Base-by-base conservation (phyloP, 1,139 yeast genomes). In the Diutina scorzettiae region DNA sequence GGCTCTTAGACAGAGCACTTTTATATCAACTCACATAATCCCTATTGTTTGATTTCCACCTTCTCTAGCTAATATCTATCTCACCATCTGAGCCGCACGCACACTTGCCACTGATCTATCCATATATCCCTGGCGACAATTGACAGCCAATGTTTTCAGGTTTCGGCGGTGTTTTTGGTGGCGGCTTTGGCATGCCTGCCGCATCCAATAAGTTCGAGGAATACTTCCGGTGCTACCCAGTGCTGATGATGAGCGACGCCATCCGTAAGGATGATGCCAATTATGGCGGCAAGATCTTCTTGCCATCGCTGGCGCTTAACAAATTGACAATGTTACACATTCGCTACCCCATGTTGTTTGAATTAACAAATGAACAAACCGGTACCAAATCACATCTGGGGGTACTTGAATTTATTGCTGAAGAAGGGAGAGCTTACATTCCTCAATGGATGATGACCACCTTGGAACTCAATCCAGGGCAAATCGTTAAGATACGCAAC, bases 391-490 rank as follows among this genome's bases (percentile, higher is more conserved):
- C 96, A 0, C 96, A 87, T 57, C 84, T 91, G 41, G 99, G 99
- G 53, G 98, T 93, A 14, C 65, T 93, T 50, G 98, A 93, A 62
- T 93, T 93, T 57, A 83, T 84, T 27, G 96, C 98, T 0, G 98
- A 91, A 57, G 98, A 93, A 64, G 99, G 99, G 17, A 70, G 98
- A 46, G 93, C 78, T 3, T 93, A 93, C 57, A 57, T 91, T 39
- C 99, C 99, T 0, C 89, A 85, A 53, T 93, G 99, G 99, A 89
- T 91, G 93, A 78, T 91, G 87, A 71, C 64, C 41, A 83, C 95
- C 0, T 62, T 93, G 41, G 66, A 70, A 30, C 63, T 84, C 11
- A 73, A 73, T 41, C 85, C 96, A 0, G 98, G 98, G 0, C 74
- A 85, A 21, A 64, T 93, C 47, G 64, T 91, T 21, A 81, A 81